Evolutionary conservation across 2,329 filamentous ascomycete genomes (phyloP).

Genomic region (Ceratocystiopsis brevicomis): DNA sequence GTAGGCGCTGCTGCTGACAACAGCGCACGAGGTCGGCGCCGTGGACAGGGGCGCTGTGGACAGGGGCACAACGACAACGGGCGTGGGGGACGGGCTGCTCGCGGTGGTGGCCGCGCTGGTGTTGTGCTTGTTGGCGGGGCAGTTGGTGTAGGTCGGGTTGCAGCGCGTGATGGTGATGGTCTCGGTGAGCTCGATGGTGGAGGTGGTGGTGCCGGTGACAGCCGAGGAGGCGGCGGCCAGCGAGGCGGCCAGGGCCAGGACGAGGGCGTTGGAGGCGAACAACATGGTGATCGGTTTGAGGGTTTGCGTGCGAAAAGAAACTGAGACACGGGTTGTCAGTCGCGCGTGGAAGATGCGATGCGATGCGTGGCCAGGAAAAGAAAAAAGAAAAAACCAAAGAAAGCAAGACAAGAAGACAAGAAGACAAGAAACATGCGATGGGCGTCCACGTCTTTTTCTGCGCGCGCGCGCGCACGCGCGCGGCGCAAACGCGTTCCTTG

Average conservation of each 20-base stretch:
- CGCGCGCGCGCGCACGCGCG: too few relatives aligned
- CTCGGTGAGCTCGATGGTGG: conserved; percentile 25
- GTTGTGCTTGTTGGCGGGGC: conserved; percentile 19
- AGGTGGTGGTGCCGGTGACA: conserved; percentile 20
- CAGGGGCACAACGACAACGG: too few relatives aligned
- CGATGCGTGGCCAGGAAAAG: too few relatives aligned
- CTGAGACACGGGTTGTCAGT: too few relatives aligned
- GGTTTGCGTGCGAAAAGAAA: background rate
- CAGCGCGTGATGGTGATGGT: conserved; percentile 29
- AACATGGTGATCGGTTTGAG: conserved; percentile 3
- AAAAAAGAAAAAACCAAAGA: too few relatives aligned
- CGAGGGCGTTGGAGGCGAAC: conserved; percentile 4
- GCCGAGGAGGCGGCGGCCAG: conserved; percentile 15
- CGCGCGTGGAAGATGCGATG: too few relatives aligned
- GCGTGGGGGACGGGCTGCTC: background rate
- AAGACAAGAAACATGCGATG: too few relatives aligned
- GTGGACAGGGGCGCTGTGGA: too few relatives aligned
- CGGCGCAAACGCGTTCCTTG: too few relatives aligned
- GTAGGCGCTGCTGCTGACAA: background rate
- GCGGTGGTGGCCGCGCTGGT: conserved; percentile 11
- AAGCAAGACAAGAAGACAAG: too few relatives aligned
- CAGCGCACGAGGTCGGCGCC: too few relatives aligned
- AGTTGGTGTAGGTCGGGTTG: conserved; percentile 24
- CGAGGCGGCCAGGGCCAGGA: conserved; percentile 14
- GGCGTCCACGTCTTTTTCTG: too few relatives aligned